Evolutionary conservation across 108 stramenopile species (phyloP).

Genomic region (Skeletonema tropicum): DNA sequence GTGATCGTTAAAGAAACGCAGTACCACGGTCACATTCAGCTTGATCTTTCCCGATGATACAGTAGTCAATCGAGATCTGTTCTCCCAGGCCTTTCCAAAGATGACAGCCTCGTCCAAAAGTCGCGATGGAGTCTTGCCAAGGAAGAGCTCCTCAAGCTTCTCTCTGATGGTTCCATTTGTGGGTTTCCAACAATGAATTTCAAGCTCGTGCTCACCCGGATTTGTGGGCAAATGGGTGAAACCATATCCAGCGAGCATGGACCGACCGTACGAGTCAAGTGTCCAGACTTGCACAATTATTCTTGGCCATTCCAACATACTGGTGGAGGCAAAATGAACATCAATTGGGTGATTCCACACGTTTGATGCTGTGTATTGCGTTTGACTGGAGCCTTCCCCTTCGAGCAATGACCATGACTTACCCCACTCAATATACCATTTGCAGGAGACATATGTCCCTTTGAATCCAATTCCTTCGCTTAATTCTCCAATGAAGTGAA

Average conservation of each 20-base stretch:
- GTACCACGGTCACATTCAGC: constrained; percentile 9
- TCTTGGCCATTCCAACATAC: constrained; percentile 69
- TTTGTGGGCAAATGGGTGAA: constrained; percentile 64
- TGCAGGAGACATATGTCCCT: constrained; percentile 56
- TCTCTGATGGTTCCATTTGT: constrained; percentile 46
- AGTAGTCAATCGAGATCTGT: constrained; percentile 52
- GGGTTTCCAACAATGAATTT: constrained; percentile 60
- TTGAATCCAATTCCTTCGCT: constrained; percentile 57
- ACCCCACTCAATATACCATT: constrained; percentile 70
- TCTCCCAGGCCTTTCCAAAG: constrained; percentile 62
- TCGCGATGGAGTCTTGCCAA: constrained; percentile 54
- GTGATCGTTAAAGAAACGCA: constrained; percentile 13
- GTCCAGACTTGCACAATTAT: constrained; percentile 63
- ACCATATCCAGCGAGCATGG: constrained; percentile 63
- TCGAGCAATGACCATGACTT: constrained; percentile 53
- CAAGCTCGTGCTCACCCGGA: constrained; percentile 51
- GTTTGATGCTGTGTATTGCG: constrained; percentile 53
- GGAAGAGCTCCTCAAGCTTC: constrained; percentile 61
- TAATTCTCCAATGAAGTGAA: constrained; percentile 67
- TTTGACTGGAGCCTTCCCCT: constrained; percentile 57
- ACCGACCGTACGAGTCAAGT: constrained; percentile 62
- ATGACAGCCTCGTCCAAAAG: constrained; percentile 52
- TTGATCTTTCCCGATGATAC: constrained; percentile 54
- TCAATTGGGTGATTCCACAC: constrained; percentile 75
- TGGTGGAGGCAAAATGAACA: constrained; percentile 62